Evolutionary conservation across 192 early-diverging fungal genomes (phyloP).

Genomic region (Umbelopsis isabellina): DNA sequence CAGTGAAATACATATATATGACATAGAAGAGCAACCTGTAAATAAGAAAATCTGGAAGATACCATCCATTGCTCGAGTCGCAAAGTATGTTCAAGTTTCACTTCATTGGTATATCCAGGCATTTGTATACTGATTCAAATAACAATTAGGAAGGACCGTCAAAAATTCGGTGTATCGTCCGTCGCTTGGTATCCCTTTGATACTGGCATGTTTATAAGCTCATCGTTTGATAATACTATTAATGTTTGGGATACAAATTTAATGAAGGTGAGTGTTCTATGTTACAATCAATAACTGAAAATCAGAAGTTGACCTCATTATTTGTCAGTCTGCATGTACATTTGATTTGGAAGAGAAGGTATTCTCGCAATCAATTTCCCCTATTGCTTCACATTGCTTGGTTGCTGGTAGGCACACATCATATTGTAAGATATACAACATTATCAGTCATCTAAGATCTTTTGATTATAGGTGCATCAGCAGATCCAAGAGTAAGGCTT

Average conservation of each 20-base stretch:
- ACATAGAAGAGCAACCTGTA: conserved; percentile 49
- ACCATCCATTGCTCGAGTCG: conserved; percentile 33
- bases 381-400: conserved; percentile 72
- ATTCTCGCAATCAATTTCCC: conserved; percentile 72
- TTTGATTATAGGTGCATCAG: conserved; percentile 56
- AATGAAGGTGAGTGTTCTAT: conserved; percentile 56
- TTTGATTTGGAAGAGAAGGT: conserved; percentile 76
- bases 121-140: neutral
- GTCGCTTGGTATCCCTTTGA: conserved; percentile 85
- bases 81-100: conserved; percentile 32
- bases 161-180: conserved; percentile 69
- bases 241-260: conserved; percentile 82
- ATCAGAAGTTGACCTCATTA: neutral
- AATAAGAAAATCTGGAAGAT: conserved; percentile 23
- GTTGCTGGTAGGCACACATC: conserved; percentile 65
- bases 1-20: conserved; percentile 61
- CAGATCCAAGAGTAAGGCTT: conserved; percentile 69
- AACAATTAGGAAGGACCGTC: conserved; percentile 45
- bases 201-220: conserved; percentile 81
- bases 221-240: conserved; percentile 76
- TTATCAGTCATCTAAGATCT: neutral
- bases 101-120: neutral
- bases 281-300: neutral
- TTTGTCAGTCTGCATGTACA: conserved; percentile 55
- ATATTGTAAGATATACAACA: neutral